A percentile compares a stretch with the other conserved stretches of the same genome.
Conservation (phyloP, 306 rosid species). For the Trifolium pratense region DNA sequence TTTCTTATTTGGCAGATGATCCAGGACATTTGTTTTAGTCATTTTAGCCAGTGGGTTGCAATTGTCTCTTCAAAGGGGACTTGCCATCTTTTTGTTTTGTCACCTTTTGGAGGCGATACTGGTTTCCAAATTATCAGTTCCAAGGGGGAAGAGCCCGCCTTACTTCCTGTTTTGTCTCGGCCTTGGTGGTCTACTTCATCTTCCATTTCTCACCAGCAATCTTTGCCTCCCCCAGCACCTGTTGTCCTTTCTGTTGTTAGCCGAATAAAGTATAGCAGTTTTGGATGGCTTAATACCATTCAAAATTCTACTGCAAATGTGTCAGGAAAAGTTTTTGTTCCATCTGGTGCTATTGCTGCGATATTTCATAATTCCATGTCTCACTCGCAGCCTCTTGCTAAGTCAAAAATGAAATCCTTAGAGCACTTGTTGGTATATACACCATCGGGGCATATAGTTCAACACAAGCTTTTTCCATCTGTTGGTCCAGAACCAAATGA, state of each 20-base stretch:
- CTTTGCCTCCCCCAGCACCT: conserved; percentile 78
- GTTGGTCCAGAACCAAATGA: conserved; percentile 65
- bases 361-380: conserved; percentile 79
- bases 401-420: conserved; percentile 60
- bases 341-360: conserved; percentile 93
- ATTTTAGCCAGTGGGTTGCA: conserved; percentile 89
- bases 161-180: conserved; percentile 66
- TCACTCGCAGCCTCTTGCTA: conserved; percentile 51
- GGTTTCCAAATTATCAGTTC: conserved; percentile 68
- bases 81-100: conserved; percentile 79
- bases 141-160: conserved; percentile 68
- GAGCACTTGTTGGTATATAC: conserved; percentile 85
- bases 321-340: conserved; percentile 85
- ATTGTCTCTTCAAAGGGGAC: conserved; percentile 93
- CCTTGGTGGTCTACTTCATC: conserved; percentile 92
- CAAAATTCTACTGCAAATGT: conserved; percentile 58
- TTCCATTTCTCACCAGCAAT: conserved; percentile 57
- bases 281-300: conserved; percentile 88
- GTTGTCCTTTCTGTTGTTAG: conserved; percentile 80
- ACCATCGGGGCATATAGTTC: conserved; percentile 94
- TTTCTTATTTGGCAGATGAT: conserved; percentile 64
- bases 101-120: conserved; percentile 92
- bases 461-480: conserved; percentile 77
- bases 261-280: conserved; percentile 89
- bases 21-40: conserved; percentile 93